Percentiles rank a stretch among this genome's conserved stretches.
phyloP scores from a whole-genome alignment of 2,329 filamentous ascomycete genomes.

The Paecilomyces dactylethromorphus region DNA sequence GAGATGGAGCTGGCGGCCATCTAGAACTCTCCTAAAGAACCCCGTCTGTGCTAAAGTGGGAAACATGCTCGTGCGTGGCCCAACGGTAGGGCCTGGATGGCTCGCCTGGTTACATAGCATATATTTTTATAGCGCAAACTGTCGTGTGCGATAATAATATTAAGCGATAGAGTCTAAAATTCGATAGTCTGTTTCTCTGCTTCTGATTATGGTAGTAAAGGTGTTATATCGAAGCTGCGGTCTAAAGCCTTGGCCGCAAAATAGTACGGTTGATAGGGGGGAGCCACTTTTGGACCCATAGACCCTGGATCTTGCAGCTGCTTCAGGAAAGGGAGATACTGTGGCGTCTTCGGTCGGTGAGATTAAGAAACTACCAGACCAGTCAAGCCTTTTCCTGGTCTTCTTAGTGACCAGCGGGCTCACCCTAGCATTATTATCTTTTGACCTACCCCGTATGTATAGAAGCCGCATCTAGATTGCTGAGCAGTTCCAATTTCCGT shows the following conservation, averaged over 20 bases:
- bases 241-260: neutral
- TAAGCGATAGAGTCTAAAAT: neutral
- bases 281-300: neutral
- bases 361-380: neutral
- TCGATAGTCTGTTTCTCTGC: neutral
- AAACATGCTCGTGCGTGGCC: neutral
- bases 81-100: neutral
- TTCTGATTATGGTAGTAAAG: neutral
- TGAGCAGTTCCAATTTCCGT: neutral
- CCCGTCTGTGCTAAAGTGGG: neutral
- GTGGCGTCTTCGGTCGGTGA: neutral
- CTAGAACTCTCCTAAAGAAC: neutral
- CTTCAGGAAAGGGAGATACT: neutral
- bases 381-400: neutral
- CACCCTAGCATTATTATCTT: neutral
- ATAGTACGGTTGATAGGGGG: neutral
- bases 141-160: neutral
- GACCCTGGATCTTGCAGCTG: neutral
- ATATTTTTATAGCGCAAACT: neutral
- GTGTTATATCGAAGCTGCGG: neutral
- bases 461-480: neutral
- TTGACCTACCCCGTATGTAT: neutral
- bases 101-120: neutral
- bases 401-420: neutral
- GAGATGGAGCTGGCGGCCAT: too few species aligned